Conservation (phyloP, 2,329 filamentous ascomycete genomes). For the Colletotrichum spaethianum region DNA sequence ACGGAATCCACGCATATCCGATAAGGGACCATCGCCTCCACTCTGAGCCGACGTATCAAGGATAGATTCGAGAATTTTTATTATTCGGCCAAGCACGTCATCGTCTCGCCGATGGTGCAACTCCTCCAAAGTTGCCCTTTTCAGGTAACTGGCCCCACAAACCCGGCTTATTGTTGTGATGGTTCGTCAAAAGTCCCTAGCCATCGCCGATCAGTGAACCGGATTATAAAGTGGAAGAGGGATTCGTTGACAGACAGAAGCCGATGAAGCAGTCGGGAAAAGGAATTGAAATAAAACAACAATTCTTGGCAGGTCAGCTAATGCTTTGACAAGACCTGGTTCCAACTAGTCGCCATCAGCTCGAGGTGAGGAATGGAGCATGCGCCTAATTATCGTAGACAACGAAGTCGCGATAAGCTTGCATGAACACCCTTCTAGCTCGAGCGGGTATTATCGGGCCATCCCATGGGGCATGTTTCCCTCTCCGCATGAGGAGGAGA, state of each 20-base stretch:
- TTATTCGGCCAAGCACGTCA: constrained; percentile 23
- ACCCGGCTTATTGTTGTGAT: constrained; percentile 2
- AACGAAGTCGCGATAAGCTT: neutral
- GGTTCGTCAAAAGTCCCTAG: neutral
- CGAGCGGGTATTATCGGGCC: neutral
- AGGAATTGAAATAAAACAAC: neutral
- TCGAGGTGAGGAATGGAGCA: no score
- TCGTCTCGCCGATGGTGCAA: constrained; percentile 23
- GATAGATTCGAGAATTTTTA: neutral
- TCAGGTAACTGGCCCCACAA: constrained; percentile 2
- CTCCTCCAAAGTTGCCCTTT: neutral
- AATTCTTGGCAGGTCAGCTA: no score
- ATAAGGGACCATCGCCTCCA: constrained; percentile 22
- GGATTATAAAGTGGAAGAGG: neutral
- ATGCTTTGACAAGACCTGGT: neutral
- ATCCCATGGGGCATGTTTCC: neutral
- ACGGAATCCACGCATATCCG: constrained; percentile 13
- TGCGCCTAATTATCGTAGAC: neutral
- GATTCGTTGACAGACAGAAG: neutral
- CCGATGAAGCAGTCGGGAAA: neutral
- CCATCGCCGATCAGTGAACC: neutral
- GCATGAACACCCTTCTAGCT: neutral
- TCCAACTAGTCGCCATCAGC: neutral
- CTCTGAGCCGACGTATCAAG: constrained; percentile 18
- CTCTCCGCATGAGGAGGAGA: no score